Evolutionary conservation across 306 rosid genomes (phyloP).

Genomic region (Quercus alba): DNA sequence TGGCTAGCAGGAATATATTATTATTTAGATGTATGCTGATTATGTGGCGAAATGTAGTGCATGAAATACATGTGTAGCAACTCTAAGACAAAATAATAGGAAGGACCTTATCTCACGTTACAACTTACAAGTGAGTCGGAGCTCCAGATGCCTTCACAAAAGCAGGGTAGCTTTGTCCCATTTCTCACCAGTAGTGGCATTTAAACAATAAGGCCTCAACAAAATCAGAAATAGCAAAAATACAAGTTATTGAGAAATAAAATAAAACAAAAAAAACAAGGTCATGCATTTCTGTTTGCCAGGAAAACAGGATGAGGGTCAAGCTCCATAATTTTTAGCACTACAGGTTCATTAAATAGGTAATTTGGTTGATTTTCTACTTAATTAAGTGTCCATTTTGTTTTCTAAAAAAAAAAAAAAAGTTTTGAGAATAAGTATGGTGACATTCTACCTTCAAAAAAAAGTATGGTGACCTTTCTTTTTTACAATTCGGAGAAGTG

Average conservation of each 20-base stretch:
- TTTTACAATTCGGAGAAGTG: no score
- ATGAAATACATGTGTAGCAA: slow-evolving; percentile 26
- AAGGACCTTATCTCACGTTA: neutral
- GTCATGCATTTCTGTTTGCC: no score
- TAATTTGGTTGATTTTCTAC: no score
- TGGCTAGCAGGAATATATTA: neutral
- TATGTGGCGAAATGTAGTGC: neutral
- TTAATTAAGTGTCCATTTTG: no score
- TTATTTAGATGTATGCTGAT: neutral
- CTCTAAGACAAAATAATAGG: neutral
- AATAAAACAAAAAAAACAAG: neutral
- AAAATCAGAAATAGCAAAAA: neutral
- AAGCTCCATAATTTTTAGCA: no score
- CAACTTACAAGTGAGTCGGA: neutral
- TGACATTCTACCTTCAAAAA: no score
- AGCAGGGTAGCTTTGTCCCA: neutral
- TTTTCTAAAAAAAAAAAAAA: no score
- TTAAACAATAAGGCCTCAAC: neutral
- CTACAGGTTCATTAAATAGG: no score
- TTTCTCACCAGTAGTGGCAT: neutral
- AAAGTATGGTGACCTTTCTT: no score
- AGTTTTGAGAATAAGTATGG: no score
- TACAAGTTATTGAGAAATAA: neutral
- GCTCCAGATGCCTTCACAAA: neutral
- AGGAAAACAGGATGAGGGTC: no score